Evolutionary conservation across 345 rosid species (phyloP), one percentile per base, ranked within the genome.

Genomic region (Hibiscus tridactylites): DNA sequence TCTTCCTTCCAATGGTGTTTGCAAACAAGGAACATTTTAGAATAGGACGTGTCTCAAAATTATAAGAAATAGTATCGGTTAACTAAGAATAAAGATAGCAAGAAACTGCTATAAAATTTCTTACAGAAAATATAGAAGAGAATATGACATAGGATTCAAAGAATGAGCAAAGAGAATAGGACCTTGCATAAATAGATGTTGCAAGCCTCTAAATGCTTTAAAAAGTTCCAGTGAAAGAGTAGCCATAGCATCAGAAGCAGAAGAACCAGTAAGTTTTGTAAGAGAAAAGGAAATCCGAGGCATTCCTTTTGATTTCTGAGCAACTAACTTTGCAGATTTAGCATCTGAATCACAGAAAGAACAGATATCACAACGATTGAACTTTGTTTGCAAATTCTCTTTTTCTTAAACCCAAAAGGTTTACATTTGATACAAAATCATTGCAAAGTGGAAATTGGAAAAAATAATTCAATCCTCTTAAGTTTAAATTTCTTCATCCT

Each of bases 281-380:
- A 94, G 81, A 71, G 86, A 59, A 75, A 91, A 71, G 53, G 82
- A 71, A 60, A 94, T 79, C 7, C 88, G 78, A 57, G 98, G 97
- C 98, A 94, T 86, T 75, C 98, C 98, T 83, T 88, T 91, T 1
- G 93, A 81, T 79, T 90, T 91, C 75, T 94, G 98, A 68, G 93
- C 90, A 46, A 90, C 91, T 77, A 94, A 75, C 47, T 82, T 83
- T 13, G 91, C 95, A 75, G 9, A 67, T 63, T 76, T 77, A 9
- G 80, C 73, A 78, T 86, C 97, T 88, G 74, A 74, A 80, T 39
- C 46, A 67, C 50, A 28, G 21, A 71, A 56, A 9, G 61, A 59
- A 70, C 5, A 12, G 13, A 33, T 6, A 62, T 31, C 33, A 44
- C 46, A 19, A 24, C 5, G 5, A 65, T 21, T 44, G 33, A 65